Conservation (phyloP, 192 early-diverging fungal species). For the Lobosporangium transversale region DNA sequence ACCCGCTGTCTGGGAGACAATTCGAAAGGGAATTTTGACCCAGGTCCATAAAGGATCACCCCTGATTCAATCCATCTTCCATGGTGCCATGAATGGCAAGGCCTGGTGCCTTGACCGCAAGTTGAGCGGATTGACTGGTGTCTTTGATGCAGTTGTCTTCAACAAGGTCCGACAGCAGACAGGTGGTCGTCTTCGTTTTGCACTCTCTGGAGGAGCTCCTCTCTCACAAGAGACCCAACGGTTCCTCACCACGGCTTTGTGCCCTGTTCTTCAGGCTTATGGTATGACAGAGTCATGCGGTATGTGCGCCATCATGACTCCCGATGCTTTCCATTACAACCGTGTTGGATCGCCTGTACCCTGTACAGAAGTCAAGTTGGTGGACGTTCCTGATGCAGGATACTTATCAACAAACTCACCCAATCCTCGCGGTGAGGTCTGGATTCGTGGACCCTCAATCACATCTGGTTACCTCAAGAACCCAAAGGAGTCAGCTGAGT, state of each 20-base stretch:
- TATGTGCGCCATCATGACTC: conserved; percentile 71
- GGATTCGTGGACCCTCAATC: conserved; percentile 72
- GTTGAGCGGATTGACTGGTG: conserved; percentile 63
- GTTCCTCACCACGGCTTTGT: conserved; percentile 78
- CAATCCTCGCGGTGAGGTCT: conserved; percentile 88
- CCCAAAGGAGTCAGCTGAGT: conserved; percentile 76
- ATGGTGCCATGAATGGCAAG: conserved; percentile 76
- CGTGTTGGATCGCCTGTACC: conserved; percentile 74
- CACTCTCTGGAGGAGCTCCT: conserved; percentile 87
- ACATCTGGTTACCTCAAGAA: conserved; percentile 89
- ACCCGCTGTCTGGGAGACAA: conserved; percentile 85
- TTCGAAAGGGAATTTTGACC: conserved; percentile 82
- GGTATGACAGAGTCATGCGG: conserved; percentile 84
- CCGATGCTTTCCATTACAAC: conserved; percentile 62
- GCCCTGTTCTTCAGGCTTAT: conserved; percentile 85
- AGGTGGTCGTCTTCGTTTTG: conserved; percentile 83
- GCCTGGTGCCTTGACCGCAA: conserved; percentile 60
- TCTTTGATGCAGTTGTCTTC: conserved; percentile 81
- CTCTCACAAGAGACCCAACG: conserved; percentile 83
- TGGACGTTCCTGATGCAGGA: conserved; percentile 67
- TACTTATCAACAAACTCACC: conserved; percentile 75
- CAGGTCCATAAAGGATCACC: conserved; percentile 64
- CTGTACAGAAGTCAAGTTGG: conserved; percentile 75
- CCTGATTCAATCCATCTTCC: conserved; percentile 69
- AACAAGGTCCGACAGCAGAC: conserved; percentile 79